Percentiles rank a stretch among this genome's conserved stretches.
These are phyloP conservation scores for Fusarium guadeloupense DNA, from an alignment of 2,329 filamentous ascomycete genomes.

Conservation along the genomic window DNA sequence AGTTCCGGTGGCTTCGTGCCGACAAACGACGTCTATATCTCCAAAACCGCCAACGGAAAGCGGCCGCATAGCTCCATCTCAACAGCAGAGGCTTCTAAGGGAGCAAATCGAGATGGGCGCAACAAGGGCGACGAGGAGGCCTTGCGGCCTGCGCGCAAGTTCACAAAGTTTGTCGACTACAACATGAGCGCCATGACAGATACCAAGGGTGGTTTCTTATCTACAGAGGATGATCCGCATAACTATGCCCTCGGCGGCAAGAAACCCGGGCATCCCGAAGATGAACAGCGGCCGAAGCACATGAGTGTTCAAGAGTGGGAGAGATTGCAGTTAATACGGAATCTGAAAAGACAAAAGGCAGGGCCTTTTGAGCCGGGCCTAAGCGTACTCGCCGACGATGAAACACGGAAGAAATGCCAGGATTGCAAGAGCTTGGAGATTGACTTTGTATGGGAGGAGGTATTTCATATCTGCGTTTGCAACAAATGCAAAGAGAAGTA, in stretches of 20 bases:
- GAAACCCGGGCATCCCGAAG: slow-evolving; percentile 49
- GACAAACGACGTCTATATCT: slow-evolving; percentile 69
- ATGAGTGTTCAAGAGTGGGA: slow-evolving; percentile 97
- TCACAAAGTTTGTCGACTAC: slow-evolving; percentile 95
- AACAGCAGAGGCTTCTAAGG: slow-evolving; percentile 52
- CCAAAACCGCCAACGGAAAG: slow-evolving; percentile 64
- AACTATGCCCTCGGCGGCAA: slow-evolving; percentile 74
- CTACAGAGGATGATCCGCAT: slow-evolving; percentile 88
- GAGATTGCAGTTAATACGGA: slow-evolving; percentile 76
- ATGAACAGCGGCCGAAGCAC: slow-evolving; percentile 76
- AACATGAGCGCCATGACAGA: slow-evolving; percentile 98
- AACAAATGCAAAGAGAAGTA: slow-evolving; percentile 85
- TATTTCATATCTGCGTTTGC: slow-evolving; percentile 81
- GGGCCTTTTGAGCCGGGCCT: slow-evolving; percentile 91
- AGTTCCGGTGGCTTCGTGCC: slow-evolving; percentile 76
- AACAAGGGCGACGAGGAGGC: slow-evolving; percentile 56
- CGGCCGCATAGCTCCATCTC: slow-evolving; percentile 74
- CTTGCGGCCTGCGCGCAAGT: slow-evolving; percentile 84
- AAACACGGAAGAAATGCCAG: slow-evolving; percentile 76
- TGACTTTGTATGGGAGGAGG: slow-evolving; percentile 93
- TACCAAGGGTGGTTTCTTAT: slow-evolving; percentile 94
- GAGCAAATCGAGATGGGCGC: slow-evolving; percentile 76
- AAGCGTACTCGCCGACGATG: slow-evolving; percentile 73
- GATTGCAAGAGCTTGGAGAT: slow-evolving; percentile 89
- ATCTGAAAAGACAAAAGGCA: slow-evolving; percentile 75